These are phyloP conservation scores for Solanum chmielewskii DNA, from an alignment of 257 asterid genomes.

Conservation along the genomic window DNA sequence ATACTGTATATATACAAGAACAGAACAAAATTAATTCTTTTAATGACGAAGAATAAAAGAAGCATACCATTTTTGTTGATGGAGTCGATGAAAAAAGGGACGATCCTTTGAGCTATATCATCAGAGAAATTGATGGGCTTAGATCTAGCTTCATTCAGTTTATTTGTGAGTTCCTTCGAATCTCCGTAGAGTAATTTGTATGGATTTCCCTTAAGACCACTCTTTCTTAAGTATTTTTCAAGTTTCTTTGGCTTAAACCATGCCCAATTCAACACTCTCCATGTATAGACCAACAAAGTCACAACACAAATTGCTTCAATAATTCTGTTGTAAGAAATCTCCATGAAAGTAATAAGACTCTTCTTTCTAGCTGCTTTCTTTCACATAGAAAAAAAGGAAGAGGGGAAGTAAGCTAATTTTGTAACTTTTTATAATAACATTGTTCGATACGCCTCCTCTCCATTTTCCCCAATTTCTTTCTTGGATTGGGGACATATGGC, in stretches of 20 bases:
- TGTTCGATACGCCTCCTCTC: too few relatives aligned
- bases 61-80: conserved; percentile 20
- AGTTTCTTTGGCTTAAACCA: not conserved
- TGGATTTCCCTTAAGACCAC: conserved; percentile 25
- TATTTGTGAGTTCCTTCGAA: conserved; percentile 5
- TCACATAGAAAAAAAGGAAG: too few relatives aligned
- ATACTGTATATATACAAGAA: too few relatives aligned
- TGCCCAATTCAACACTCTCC: not conserved
- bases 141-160: conserved; percentile 11
- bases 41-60: too few relatives aligned
- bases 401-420: not conserved
- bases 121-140: conserved; percentile 24
- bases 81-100: conserved; percentile 5
- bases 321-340: too few relatives aligned
- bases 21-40: too few relatives aligned
- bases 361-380: too few relatives aligned
- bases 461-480: too few relatives aligned
- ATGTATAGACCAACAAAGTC: not conserved
- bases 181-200: conserved; percentile 28
- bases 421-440: not conserved
- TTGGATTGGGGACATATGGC: too few relatives aligned
- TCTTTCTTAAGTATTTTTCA: conserved; percentile 10
- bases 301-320: not conserved
- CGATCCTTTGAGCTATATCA: conserved; percentile 20
- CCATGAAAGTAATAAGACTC: too few relatives aligned